Conservation (phyloP, 352 stramenopile genomes). For the Phytophthora vignae region DNA sequence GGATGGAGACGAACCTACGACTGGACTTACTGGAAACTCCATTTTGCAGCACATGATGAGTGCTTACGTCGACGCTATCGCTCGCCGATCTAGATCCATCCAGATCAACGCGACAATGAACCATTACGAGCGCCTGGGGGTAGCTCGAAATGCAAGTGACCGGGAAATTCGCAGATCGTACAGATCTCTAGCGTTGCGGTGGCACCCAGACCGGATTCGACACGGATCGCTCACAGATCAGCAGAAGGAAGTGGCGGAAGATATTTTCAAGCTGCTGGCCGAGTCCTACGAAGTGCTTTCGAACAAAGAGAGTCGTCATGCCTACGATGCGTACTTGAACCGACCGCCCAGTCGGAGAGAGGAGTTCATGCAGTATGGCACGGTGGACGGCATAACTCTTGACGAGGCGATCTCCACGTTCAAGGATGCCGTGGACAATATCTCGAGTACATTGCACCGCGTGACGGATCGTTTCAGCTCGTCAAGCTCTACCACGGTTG, state of each 20-base stretch:
- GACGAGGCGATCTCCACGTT: conserved; percentile 86
- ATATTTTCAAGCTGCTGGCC: conserved; percentile 84
- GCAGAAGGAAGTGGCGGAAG: conserved; percentile 73
- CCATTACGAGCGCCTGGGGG: conserved; percentile 80
- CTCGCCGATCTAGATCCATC: conserved; percentile 73
- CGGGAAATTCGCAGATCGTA: conserved; percentile 80
- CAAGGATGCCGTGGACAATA: conserved; percentile 70
- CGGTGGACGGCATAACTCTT: conserved; percentile 75
- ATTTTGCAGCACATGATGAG: conserved; percentile 86
- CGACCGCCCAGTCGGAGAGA: conserved; percentile 58
- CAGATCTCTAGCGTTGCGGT: conserved; percentile 75
- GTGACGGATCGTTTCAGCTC: conserved; percentile 72
- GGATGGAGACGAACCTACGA: conserved; percentile 52
- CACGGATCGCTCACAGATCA: conserved; percentile 41
- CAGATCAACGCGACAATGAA: conserved; percentile 87
- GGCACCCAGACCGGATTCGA: conserved; percentile 81
- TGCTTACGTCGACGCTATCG: conserved; percentile 76
- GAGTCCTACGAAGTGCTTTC: conserved; percentile 88
- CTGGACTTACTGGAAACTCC: conserved; percentile 69
- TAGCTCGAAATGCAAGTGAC: conserved; percentile 64
- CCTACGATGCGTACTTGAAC: conserved; percentile 72
- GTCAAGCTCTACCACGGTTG: conserved; percentile 74
- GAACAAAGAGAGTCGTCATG: conserved; percentile 50
- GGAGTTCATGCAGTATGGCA: conserved; percentile 78
- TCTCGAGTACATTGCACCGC: conserved; percentile 51